phyloP scores from a whole-genome alignment of 2,329 filamentous ascomycete genomes.

The Didymosphaeria variabile region DNA sequence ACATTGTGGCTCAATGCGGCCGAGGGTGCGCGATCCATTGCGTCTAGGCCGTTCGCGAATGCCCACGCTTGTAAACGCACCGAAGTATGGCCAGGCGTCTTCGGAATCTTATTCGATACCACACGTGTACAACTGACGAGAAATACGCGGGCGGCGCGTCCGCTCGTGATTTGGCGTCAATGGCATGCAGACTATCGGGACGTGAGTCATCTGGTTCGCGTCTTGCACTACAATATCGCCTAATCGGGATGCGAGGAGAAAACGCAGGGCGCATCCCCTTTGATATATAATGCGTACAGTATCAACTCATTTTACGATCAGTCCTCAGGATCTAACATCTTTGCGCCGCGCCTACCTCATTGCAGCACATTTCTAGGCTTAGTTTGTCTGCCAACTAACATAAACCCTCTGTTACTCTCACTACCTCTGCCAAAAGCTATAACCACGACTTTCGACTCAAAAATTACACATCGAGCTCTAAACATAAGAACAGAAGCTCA shows the following conservation, averaged over 20 bases:
- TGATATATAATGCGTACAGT: constrained; percentile 28
- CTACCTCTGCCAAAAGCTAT: too few species aligned
- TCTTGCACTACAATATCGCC: constrained; percentile 40
- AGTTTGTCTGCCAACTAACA: too few species aligned
- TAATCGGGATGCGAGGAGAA: constrained; percentile 27
- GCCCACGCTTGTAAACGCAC: not conserved
- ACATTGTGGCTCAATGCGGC: not conserved
- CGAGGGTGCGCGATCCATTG: not conserved
- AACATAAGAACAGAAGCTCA: not conserved
- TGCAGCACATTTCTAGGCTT: too few species aligned
- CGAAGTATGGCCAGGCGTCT: constrained; percentile 10
- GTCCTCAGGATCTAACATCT: not conserved
- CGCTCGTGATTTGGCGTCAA: constrained; percentile 10
- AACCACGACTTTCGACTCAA: too few species aligned
- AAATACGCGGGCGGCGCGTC: not conserved
- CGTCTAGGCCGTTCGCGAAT: not conserved
- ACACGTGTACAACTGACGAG: not conserved
- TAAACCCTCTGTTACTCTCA: too few species aligned
- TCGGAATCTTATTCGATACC: constrained; percentile 24
- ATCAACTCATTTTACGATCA: not conserved
- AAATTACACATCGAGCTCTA: not conserved
- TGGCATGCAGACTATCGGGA: constrained; percentile 19
- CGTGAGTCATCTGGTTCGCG: constrained; percentile 42
- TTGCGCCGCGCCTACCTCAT: too few species aligned
- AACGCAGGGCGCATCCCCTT: constrained; percentile 26